Evolutionary conservation across 75 land plant genomes (phyloP).

Genomic region (Isoetes taiwanensis): DNA sequence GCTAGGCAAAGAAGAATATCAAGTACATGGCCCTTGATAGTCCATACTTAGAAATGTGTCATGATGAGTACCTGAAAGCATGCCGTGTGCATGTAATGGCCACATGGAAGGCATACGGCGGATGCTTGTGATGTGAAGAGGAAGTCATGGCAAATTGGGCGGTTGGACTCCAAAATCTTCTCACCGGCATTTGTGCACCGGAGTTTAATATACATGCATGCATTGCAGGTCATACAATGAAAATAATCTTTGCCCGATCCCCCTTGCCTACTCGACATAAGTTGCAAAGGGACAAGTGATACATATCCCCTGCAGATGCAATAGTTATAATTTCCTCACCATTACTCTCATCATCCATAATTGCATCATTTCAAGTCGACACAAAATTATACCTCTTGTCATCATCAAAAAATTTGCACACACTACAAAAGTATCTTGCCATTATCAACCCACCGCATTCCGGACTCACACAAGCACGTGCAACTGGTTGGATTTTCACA

Average conservation of each 20-base stretch:
- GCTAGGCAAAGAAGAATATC: no score
- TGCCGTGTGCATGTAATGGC: constrained; percentile 86
- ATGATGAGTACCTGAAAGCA: constrained; percentile 75
- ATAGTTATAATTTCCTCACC: background rate
- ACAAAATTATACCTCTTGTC: constrained; percentile 36
- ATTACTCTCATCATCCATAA: background rate
- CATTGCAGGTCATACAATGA: constrained; percentile 92
- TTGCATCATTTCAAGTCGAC: background rate
- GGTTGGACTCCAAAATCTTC: constrained; percentile 64
- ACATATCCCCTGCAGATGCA: constrained; percentile 39
- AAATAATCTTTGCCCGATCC: constrained; percentile 70
- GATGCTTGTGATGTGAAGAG: constrained; percentile 64
- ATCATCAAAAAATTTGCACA: constrained; percentile 89
- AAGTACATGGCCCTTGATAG: no score
- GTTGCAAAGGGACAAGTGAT: constrained; percentile 83
- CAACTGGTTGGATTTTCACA: constrained; percentile 57
- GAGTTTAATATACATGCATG: constrained; percentile 49
- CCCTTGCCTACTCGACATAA: constrained; percentile 77
- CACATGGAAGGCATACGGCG: constrained; percentile 72
- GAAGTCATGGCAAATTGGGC: constrained; percentile 81
- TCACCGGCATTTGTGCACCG: constrained; percentile 67
- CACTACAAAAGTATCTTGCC: constrained; percentile 70
- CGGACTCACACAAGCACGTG: constrained; percentile 46
- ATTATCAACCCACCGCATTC: constrained; percentile 48
- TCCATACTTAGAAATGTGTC: no score